Evolutionary conservation across 2,329 filamentous ascomycete genomes (phyloP).

Genomic region (Penicillium sp.): DNA sequence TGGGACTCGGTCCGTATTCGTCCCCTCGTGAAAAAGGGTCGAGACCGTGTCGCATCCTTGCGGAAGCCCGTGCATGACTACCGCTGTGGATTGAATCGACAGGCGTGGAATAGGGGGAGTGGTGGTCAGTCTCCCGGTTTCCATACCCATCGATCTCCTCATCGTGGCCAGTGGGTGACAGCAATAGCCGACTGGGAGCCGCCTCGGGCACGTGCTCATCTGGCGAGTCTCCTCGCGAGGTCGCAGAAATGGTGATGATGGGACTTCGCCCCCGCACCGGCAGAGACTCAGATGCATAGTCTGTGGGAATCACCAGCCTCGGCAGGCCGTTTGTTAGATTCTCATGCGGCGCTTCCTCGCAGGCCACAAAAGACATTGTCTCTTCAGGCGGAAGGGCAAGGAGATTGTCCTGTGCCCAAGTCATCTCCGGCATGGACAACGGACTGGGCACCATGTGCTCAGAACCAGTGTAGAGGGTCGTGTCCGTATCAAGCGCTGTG

Average conservation of each 20-base stretch:
- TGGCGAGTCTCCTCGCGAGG: constrained; percentile 41
- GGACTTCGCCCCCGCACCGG: constrained; percentile 36
- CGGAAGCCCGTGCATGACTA: constrained; percentile 38
- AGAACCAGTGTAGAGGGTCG: constrained; percentile 30
- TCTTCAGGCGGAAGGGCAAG: constrained; percentile 11
- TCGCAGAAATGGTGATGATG: constrained; percentile 40
- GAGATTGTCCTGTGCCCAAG: constrained; percentile 4
- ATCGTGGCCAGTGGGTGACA: constrained; percentile 28
- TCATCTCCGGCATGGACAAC: constrained; percentile 17
- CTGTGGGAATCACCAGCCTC: constrained; percentile 7
- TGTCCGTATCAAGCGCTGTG: constrained; percentile 12
- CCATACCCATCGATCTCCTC: constrained; percentile 25
- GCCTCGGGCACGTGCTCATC: constrained; percentile 19
- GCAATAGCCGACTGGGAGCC: constrained; percentile 32
- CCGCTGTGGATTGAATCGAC: constrained; percentile 40
- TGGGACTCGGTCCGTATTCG: constrained; percentile 43
- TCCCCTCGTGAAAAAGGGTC: constrained; percentile 43
- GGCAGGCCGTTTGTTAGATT: constrained; percentile 1
- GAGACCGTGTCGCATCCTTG: constrained; percentile 42
- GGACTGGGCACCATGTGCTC: constrained; percentile 28
- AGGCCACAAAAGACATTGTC: constrained; percentile 14
- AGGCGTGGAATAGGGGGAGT: constrained; percentile 15
- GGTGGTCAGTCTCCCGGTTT: constrained; percentile 19
- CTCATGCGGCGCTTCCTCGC: constrained; percentile 6
- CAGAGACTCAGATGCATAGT: constrained; percentile 9